Base-by-base conservation (phyloP, 441 rosid species). In the Euphorbia schlechtendalii region DNA sequence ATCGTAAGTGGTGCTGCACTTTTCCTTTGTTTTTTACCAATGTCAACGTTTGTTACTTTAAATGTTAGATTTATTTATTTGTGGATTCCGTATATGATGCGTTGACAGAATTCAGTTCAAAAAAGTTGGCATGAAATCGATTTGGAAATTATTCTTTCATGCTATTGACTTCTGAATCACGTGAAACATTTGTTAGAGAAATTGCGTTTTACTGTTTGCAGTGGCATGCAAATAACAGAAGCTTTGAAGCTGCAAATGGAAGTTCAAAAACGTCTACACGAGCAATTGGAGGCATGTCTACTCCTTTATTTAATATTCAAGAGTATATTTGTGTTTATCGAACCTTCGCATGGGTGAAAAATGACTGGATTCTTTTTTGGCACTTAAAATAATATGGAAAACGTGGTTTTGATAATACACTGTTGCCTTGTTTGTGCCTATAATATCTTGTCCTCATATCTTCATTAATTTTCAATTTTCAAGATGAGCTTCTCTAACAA, bases 161-260 rank as follows among this genome's bases (percentile, higher is more conserved):
- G 17, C 27, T 51, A 56, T 62, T 59, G 38, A 61, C 25, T 61
- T 63, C 71, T 69, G 8, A 22, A 45, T 74, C 36, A 28, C 59
- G 41, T 18, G 69, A 25, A 27, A 24, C 22, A 22, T 22, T 52
- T 21, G 56, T 63, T 46, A 20, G 60, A 63, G 28, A 28, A 51
- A 41, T 55, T 56, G 43, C 51, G 18, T 65, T 34, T 67, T 75
- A 60, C 55, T 59, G 8, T 61, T 75, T 80, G 62, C 90, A 92
- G 98, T 58, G 96, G 97, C 59, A 86, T 85, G 92, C 97, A 92
- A 82, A 88, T 93, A 67, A 90, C 97, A 15, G 98, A 92, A 82
- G 97, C 98, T 38, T 90, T 92, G 63, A 92, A 89, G 82, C 79
- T 92, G 77, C 98, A 92, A 77, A 90, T 88, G 98, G 98, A 92